A percentile compares a stretch with the other conserved stretches of the same genome.
These are phyloP conservation scores for Thermomucor indicae-seudaticae DNA, from an alignment of 371 early-diverging fungal genomes.

Conservation along the genomic window DNA sequence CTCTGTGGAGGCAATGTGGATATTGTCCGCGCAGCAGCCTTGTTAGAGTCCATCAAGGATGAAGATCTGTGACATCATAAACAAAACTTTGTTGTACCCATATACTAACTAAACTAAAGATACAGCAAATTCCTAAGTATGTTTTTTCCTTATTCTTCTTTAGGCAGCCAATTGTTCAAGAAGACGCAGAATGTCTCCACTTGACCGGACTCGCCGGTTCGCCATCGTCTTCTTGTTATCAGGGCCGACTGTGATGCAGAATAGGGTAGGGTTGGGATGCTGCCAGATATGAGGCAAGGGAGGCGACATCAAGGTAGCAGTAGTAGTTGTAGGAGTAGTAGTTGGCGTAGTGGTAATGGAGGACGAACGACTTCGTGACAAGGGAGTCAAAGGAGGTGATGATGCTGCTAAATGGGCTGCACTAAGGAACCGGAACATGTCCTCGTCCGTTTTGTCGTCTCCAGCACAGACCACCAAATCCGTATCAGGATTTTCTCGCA, in stretches of 20 bases:
- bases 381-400: not conserved
- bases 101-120: not conserved
- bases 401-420: slow-evolving; percentile 1
- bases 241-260: slow-evolving; percentile 72
- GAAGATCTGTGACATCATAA: no score
- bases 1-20: slow-evolving; percentile 47
- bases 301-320: slow-evolving; percentile 1
- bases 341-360: not conserved
- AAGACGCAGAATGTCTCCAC: slow-evolving; percentile 41
- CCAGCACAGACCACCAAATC: slow-evolving; percentile 95
- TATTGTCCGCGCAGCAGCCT: slow-evolving; percentile 15
- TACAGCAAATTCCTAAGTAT: not conserved
- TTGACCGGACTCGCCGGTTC: slow-evolving; percentile 67
- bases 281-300: slow-evolving; percentile 6
- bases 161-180: slow-evolving; percentile 1
- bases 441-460: slow-evolving; percentile 97
- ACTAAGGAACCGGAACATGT: slow-evolving; percentile 71
- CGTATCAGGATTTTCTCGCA: slow-evolving; percentile 50
- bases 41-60: no score
- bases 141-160: not conserved
- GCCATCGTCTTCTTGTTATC: slow-evolving; percentile 80
- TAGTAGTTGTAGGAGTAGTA: not conserved
- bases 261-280: slow-evolving; percentile 23
- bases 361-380: not conserved
- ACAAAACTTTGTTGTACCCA: no score